These are phyloP conservation scores for Sporothrix humicola DNA, from an alignment of 2,329 filamentous ascomycete genomes.

Conservation along the genomic window DNA sequence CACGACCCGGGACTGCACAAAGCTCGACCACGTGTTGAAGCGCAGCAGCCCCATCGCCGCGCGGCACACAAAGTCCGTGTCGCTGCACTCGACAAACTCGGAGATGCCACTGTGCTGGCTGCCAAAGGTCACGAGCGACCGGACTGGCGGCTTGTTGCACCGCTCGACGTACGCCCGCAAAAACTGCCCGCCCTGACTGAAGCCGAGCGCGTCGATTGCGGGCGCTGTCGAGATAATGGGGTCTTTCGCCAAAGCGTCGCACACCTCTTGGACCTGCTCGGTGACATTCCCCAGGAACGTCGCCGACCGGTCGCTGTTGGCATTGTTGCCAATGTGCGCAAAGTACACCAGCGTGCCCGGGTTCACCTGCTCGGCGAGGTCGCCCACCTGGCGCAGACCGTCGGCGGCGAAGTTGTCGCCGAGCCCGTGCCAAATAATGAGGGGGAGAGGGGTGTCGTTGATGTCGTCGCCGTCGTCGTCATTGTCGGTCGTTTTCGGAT, in stretches of 20 bases:
- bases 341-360: constrained; percentile 86
- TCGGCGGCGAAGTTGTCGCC: constrained; percentile 77
- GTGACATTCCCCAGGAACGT: constrained; percentile 93
- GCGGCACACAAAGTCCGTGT: constrained; percentile 79
- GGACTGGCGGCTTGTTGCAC: constrained; percentile 77
- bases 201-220: constrained; percentile 87
- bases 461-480: constrained; percentile 51
- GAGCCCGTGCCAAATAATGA: constrained; percentile 92
- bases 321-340: constrained; percentile 71
- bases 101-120: constrained; percentile 91
- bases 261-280: constrained; percentile 76
- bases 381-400: constrained; percentile 72
- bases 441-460: constrained; percentile 74
- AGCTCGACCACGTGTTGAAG: constrained; percentile 77
- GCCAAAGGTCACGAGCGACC: constrained; percentile 85
- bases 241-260: constrained; percentile 74
- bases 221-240: constrained; percentile 81
- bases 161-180: constrained; percentile 88
- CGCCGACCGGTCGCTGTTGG: constrained; percentile 73
- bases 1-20: constrained; percentile 80
- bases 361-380: constrained; percentile 73
- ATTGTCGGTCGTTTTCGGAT: constrained; percentile 33
- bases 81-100: constrained; percentile 75
- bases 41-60: constrained; percentile 78
- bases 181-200: constrained; percentile 96